These are phyloP conservation scores for Tylopilus sp. DNA, from an alignment of 768 basidiomycete species.

Conservation along the genomic window DNA sequence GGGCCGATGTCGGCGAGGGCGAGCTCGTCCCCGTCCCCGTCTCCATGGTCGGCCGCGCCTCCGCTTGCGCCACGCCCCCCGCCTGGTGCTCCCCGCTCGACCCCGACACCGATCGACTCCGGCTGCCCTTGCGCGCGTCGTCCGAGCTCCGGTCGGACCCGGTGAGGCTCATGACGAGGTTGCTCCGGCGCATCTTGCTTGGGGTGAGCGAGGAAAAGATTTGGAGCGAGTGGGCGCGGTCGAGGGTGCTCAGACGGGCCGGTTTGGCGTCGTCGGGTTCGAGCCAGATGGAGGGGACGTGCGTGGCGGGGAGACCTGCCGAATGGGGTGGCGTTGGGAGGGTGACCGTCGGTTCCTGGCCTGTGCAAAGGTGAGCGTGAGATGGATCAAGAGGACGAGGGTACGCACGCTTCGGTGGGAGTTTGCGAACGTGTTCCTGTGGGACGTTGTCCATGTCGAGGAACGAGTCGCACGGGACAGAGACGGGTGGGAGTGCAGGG, in stretches of 20 bases:
- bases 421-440: slow-evolving; percentile 31
- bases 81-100: background rate
- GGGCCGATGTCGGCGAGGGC: slow-evolving; percentile 7
- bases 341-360: slow-evolving; percentile 11
- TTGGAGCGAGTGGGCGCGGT: slow-evolving; percentile 20
- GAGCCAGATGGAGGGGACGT: slow-evolving; percentile 51
- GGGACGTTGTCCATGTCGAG: slow-evolving; percentile 33
- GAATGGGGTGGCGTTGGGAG: slow-evolving; percentile 24
- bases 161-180: slow-evolving; percentile 29
- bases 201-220: slow-evolving; percentile 18
- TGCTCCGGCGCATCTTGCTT: slow-evolving; percentile 15
- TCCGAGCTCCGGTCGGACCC: too few species aligned
- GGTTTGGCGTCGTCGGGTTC: slow-evolving; percentile 36
- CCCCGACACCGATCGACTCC: background rate
- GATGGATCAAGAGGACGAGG: background rate
- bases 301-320: slow-evolving; percentile 15
- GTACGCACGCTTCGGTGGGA: slow-evolving; percentile 17
- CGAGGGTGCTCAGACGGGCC: slow-evolving; percentile 15
- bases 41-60: background rate
- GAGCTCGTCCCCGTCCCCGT: background rate
- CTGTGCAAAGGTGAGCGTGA: slow-evolving; percentile 1
- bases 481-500: slow-evolving; percentile 20
- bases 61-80: too few species aligned
- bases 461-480: slow-evolving; percentile 26
- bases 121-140: too few species aligned